phyloP scores from a whole-genome alignment of 176 grass and related monocot genomes.

The Raddia distichophylla region DNA sequence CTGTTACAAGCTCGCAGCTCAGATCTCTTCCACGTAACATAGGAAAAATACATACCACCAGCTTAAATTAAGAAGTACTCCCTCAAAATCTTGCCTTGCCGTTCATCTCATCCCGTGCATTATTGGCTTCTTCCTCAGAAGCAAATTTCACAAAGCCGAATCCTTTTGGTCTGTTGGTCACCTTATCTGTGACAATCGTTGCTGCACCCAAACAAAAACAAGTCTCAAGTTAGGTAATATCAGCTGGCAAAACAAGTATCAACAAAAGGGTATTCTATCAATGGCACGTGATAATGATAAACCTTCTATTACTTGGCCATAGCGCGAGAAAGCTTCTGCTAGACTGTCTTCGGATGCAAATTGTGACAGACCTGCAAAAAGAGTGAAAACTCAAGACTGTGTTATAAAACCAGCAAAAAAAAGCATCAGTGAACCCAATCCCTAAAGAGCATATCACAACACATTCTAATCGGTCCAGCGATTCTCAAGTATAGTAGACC shows the following conservation, averaged over 20 bases:
- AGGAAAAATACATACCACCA: not conserved
- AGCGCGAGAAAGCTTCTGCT: slow-evolving; percentile 51
- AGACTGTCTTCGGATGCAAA: slow-evolving; percentile 55
- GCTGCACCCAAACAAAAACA: slow-evolving; percentile 54
- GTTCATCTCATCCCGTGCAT: slow-evolving; percentile 66
- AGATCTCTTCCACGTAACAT: not conserved
- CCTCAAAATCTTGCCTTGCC: slow-evolving; percentile 63
- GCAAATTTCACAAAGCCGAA: slow-evolving; percentile 93
- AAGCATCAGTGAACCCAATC: not conserved
- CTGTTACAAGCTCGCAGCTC: slow-evolving; percentile 35
- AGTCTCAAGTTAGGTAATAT: slow-evolving; percentile 24
- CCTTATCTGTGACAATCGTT: slow-evolving; percentile 51
- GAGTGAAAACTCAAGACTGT: not conserved
- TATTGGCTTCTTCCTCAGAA: slow-evolving; percentile 44
- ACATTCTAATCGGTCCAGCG: not conserved
- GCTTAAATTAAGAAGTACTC: not conserved
- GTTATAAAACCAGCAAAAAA: not conserved
- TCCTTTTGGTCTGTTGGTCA: slow-evolving; percentile 66
- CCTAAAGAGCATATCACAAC: not conserved
- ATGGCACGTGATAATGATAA: slow-evolving; percentile 4
- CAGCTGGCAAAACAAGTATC: not conserved
- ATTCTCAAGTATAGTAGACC: not conserved
- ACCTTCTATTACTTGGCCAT: slow-evolving; percentile 89
- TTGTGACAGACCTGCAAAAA: slow-evolving; percentile 46
- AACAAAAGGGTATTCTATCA: not conserved